phyloP scores from a whole-genome alignment of 345 rosid genomes.

The Syzygium aqueum region DNA sequence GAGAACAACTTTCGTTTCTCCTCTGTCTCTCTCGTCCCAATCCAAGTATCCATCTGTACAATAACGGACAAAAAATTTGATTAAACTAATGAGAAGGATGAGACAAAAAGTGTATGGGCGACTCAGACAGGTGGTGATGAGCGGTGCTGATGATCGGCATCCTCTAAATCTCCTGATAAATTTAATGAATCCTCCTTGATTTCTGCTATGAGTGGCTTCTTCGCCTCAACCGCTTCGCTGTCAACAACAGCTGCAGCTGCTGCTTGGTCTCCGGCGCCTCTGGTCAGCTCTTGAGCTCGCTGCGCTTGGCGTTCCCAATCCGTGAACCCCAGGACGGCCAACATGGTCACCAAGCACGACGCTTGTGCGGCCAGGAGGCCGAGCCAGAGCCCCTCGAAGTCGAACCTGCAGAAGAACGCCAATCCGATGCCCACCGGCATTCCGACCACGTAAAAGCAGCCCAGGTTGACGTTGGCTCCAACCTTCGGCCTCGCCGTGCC shows the following conservation, averaged over 20 bases:
- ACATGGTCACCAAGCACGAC: constrained; percentile 52
- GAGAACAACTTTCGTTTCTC: background rate
- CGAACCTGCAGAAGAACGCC: constrained; percentile 37
- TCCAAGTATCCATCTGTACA: background rate
- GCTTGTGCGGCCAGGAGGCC: constrained; percentile 68
- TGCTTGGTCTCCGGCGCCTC: background rate
- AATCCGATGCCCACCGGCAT: constrained; percentile 56
- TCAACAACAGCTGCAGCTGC: constrained; percentile 19
- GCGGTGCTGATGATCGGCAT: background rate
- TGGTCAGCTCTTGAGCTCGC: constrained; percentile 48
- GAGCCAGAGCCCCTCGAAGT: constrained; percentile 61
- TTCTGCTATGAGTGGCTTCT: constrained; percentile 14
- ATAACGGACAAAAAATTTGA: background rate
- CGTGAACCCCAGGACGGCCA: constrained; percentile 40
- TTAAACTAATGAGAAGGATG: background rate
- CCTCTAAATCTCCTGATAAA: constrained; percentile 9
- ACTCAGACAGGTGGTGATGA: background rate
- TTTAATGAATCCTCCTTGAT: constrained; percentile 27
- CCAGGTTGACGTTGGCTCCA: constrained; percentile 67
- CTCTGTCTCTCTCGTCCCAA: background rate
- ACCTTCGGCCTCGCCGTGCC: constrained; percentile 71
- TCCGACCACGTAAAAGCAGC: constrained; percentile 59
- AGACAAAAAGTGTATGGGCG: background rate
- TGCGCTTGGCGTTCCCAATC: constrained; percentile 53
- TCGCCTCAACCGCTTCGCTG: constrained; percentile 10